Evolutionary conservation across 2,329 filamentous ascomycete species (phyloP).

Genomic region (Trichoderma semiorbis): DNA sequence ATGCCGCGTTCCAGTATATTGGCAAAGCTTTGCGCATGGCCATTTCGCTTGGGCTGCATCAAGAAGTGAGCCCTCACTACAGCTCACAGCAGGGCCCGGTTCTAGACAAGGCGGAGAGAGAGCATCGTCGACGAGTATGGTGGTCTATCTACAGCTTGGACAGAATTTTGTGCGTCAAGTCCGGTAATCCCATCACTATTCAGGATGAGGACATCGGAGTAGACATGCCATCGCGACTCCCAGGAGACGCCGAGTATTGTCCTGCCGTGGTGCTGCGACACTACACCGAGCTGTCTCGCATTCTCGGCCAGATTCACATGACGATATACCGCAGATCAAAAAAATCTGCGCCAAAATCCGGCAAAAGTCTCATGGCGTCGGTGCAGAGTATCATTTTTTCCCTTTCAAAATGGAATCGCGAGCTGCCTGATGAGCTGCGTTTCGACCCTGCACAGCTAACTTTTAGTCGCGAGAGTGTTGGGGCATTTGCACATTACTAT

Average conservation of each 20-base stretch:
- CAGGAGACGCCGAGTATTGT: constrained; percentile 39
- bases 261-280: constrained; percentile 47
- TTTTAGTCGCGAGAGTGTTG: constrained; percentile 48
- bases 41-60: constrained; percentile 53
- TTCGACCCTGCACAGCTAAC: constrained; percentile 46
- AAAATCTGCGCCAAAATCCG: constrained; percentile 37
- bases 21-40: constrained; percentile 55
- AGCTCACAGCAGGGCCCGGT: constrained; percentile 22
- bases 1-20: constrained; percentile 54
- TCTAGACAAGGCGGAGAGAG: constrained; percentile 41
- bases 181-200: constrained; percentile 52
- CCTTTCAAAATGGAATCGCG: constrained; percentile 47
- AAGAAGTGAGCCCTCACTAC: constrained; percentile 49
- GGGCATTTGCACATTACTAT: constrained; percentile 53
- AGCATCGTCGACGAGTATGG: constrained; percentile 51
- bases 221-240: constrained; percentile 35
- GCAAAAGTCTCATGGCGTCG: constrained; percentile 45
- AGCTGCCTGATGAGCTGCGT: constrained; percentile 45
- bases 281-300: constrained; percentile 51
- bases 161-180: constrained; percentile 50
- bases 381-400: constrained; percentile 49
- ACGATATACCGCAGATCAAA: constrained; percentile 47
- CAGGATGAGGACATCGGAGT: constrained; percentile 49
- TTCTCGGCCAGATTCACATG: constrained; percentile 45
- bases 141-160: constrained; percentile 57